Percentiles rank a stretch among this genome's conserved stretches.
Evolutionary conservation across 163 green algal genomes (phyloP).

Genomic region (Scenedesmus sp.): DNA sequence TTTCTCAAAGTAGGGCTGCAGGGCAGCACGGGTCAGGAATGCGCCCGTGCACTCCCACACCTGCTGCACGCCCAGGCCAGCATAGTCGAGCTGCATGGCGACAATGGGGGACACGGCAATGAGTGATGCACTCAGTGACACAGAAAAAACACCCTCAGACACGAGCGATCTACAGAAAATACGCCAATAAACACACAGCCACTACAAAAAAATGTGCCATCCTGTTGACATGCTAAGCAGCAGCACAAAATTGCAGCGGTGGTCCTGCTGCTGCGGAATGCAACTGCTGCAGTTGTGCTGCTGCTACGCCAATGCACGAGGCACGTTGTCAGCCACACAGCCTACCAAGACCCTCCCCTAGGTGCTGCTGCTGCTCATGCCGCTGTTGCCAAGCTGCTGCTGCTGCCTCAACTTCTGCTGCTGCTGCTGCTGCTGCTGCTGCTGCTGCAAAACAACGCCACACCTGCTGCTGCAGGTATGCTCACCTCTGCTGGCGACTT

Average conservation of each 20-base stretch:
- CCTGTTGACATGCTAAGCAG: too few species aligned
- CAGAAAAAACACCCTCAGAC: too few species aligned
- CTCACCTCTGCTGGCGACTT: conserved; percentile 63
- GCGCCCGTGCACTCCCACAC: conserved; percentile 83
- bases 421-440: not conserved
- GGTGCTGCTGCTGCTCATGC: not conserved
- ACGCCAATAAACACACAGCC: too few species aligned
- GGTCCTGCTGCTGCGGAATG: too few species aligned
- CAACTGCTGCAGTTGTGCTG: too few species aligned
- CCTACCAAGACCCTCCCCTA: too few species aligned
- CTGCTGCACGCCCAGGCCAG: conserved; percentile 60
- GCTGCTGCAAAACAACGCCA: not conserved
- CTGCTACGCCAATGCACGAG: too few species aligned
- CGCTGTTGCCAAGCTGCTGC: not conserved
- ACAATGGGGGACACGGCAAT: not conserved
- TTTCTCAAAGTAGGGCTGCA: conserved; percentile 83
- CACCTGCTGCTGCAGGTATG: not conserved
- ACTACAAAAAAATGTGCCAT: too few species aligned
- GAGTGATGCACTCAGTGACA: not conserved
- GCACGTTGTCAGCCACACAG: too few species aligned
- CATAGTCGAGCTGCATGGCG: conserved; percentile 59
- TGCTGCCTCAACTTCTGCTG: not conserved
- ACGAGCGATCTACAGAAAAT: too few species aligned
- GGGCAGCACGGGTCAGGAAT: conserved; percentile 70
- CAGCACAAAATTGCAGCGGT: too few species aligned